Conservation (phyloP, 305 asterid species). For the Ruellia speciosa region DNA sequence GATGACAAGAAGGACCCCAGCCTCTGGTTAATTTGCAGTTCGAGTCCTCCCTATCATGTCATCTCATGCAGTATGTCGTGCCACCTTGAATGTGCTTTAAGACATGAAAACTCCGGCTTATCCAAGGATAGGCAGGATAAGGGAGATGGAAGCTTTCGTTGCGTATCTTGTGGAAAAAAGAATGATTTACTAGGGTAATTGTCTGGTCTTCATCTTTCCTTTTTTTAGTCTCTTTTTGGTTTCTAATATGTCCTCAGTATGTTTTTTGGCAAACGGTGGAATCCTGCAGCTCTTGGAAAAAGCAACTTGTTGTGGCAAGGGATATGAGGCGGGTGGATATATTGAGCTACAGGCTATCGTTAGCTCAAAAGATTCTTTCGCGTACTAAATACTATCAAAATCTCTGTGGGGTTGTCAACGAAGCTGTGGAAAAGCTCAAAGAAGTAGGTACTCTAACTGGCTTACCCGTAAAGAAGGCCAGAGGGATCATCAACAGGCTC, state of each 20-base stretch:
- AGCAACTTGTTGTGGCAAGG: constrained; percentile 72
- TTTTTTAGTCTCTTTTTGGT: not conserved
- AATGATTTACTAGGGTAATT: constrained; percentile 76
- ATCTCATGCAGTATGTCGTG: constrained; percentile 83
- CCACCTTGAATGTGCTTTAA: constrained; percentile 87
- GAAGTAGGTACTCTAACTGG: constrained; percentile 86
- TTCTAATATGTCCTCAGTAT: too few species aligned
- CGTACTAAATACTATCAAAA: constrained; percentile 48
- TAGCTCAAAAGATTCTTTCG: constrained; percentile 70
- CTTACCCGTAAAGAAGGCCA: constrained; percentile 77
- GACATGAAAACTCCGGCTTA: constrained; percentile 58
- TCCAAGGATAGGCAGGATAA: constrained; percentile 39
- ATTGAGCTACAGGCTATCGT: constrained; percentile 78
- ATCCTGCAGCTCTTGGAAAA: constrained; percentile 69
- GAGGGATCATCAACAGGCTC: constrained; percentile 93
- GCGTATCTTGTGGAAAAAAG: constrained; percentile 75
- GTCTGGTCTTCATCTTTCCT: constrained; percentile 3
- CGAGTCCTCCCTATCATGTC: constrained; percentile 69
- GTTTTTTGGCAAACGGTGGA: not conserved
- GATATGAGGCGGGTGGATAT: constrained; percentile 77
- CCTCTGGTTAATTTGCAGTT: constrained; percentile 75
- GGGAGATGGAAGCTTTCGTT: constrained; percentile 68
- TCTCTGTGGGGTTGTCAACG: constrained; percentile 41
- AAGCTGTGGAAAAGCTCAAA: constrained; percentile 66
- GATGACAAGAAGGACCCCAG: constrained; percentile 97